A percentile compares a stretch with the other conserved stretches of the same genome.
phyloP scores from a whole-genome alignment of 495 filamentous ascomycete genomes.

The Podospora anserina region DNA sequence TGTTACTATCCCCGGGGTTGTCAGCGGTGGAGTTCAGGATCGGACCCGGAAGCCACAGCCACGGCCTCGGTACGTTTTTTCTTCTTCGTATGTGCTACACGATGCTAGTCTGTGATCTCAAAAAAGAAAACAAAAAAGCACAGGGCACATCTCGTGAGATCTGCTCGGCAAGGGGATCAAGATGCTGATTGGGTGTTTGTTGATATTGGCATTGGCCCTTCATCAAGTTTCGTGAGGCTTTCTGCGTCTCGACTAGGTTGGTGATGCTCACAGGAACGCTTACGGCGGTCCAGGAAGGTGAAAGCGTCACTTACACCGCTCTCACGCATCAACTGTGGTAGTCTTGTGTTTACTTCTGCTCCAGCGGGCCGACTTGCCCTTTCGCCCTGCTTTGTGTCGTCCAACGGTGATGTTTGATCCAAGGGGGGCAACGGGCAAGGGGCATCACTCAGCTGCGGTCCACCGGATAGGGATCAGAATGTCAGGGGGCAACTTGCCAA shows the following conservation, averaged over 20 bases:
- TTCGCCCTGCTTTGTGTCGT: neutral
- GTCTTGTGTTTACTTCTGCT: neutral
- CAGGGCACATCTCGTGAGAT: neutral
- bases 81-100: neutral
- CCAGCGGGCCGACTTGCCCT: neutral
- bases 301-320: neutral
- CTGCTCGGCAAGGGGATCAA: neutral
- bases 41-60: neutral
- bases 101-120: neutral
- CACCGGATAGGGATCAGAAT: neutral
- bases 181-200: neutral
- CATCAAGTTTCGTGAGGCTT: neutral
- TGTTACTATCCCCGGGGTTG: neutral
- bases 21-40: neutral
- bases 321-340: neutral
- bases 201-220: neutral
- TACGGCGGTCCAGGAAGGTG: neutral
- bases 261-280: neutral
- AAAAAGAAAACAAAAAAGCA: neutral
- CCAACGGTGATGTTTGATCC: neutral
- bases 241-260: neutral
- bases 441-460: too few relatives aligned
- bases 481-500: neutral
- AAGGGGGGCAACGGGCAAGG: neutral
- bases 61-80: neutral